Conservation (phyloP, 1,284 basidiomycete species). For the Trichosporon ovoides region DNA sequence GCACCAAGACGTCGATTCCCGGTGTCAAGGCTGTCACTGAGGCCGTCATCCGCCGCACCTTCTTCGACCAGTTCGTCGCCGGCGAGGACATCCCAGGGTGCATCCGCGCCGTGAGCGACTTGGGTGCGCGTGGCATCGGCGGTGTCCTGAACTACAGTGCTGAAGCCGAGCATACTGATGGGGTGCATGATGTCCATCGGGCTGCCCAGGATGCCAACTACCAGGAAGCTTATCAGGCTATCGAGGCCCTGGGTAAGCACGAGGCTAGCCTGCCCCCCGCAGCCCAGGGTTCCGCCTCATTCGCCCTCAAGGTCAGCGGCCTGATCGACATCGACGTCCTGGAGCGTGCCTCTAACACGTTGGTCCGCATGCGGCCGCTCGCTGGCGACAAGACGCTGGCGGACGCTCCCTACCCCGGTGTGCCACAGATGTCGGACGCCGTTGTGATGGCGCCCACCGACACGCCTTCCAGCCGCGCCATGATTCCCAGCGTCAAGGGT, state of each 20-base stretch:
- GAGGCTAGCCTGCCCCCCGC: constrained; percentile 53
- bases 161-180: constrained; percentile 62
- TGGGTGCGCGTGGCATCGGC: constrained; percentile 67
- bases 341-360: constrained; percentile 45
- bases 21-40: constrained; percentile 63
- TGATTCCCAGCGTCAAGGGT: constrained; percentile 31
- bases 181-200: constrained; percentile 5
- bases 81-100: constrained; percentile 72
- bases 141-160: constrained; percentile 79
- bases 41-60: constrained; percentile 68
- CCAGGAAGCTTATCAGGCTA: constrained; percentile 57
- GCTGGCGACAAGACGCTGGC: constrained; percentile 4
- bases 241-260: constrained; percentile 72
- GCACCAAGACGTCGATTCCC: constrained; percentile 58
- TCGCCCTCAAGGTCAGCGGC: constrained; percentile 66
- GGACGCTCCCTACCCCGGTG: constrained; percentile 62
- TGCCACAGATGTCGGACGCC: constrained; percentile 46
- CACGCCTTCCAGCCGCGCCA: constrained; percentile 15
- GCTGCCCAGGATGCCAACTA: constrained; percentile 10
- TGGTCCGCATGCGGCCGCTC: constrained; percentile 43
- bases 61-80: constrained; percentile 80
- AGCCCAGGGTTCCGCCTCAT: constrained; percentile 60
- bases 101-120: constrained; percentile 59
- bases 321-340: constrained; percentile 46
- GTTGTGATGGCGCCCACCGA: constrained; percentile 29